Evolutionary conservation across 768 basidiomycete genomes (phyloP).

Genomic region (Galerina marginata): DNA sequence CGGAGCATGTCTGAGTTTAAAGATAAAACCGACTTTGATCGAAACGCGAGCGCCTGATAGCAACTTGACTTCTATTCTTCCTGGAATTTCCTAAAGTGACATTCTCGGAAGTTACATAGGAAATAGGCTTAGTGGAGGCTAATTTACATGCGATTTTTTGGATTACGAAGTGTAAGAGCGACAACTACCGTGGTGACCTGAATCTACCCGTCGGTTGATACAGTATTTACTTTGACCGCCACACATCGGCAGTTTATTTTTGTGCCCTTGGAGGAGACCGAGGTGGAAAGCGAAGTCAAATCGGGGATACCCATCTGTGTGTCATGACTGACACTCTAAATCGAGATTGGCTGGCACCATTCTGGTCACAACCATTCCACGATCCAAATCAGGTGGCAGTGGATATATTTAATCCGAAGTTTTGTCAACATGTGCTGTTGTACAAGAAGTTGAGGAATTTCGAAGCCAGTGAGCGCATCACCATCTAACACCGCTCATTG

Average conservation of each 20-base stretch:
- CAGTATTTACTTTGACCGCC: too few species aligned
- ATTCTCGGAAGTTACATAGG: too few species aligned
- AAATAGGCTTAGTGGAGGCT: too few species aligned
- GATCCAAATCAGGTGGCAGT: constrained; percentile 39
- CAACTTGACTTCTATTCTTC: neutral
- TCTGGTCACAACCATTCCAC: constrained; percentile 23
- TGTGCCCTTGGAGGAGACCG: neutral
- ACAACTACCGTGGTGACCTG: too few species aligned
- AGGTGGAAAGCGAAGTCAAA: constrained; percentile 21
- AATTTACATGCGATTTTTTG: too few species aligned
- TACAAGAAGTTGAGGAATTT: constrained; percentile 13
- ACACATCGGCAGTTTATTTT: neutral
- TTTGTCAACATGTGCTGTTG: constrained; percentile 21
- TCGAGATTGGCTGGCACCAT: constrained; percentile 18
- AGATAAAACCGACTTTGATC: neutral
- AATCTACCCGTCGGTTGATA: too few species aligned
- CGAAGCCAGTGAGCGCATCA: constrained; percentile 24
- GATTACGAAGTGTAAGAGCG: too few species aligned
- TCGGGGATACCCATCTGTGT: constrained; percentile 12
- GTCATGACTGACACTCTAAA: constrained; percentile 3
- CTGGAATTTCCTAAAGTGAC: too few species aligned
- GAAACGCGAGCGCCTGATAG: neutral
- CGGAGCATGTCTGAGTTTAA: constrained; percentile 33
- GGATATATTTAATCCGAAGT: constrained; percentile 41
- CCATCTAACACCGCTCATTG: constrained; percentile 26